These are phyloP conservation scores for Phytophthora citrophthora DNA, from an alignment of 352 stramenopile genomes.

Conservation along the genomic window DNA sequence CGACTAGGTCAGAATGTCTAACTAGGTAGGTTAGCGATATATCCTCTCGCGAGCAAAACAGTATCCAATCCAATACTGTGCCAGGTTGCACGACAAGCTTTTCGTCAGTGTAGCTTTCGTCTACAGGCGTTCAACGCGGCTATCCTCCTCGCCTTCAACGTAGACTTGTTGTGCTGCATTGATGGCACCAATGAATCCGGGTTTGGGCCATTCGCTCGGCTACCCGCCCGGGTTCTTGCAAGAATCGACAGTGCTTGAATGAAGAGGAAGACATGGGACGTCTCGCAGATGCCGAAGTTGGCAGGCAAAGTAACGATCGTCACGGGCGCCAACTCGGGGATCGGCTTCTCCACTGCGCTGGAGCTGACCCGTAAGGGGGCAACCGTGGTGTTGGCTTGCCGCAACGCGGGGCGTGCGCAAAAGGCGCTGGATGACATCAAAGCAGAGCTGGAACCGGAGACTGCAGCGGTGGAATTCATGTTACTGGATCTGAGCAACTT, in stretches of 20 bases:
- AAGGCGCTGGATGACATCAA: conserved; percentile 39
- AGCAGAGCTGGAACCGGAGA: conserved; percentile 12
- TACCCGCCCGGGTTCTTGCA: conserved; percentile 3
- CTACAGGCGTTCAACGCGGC: too few species aligned
- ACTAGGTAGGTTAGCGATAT: too few species aligned
- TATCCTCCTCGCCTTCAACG: too few species aligned
- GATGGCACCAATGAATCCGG: conserved; percentile 5
- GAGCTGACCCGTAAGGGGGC: conserved; percentile 63
- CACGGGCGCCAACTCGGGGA: conserved; percentile 86
- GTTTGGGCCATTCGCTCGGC: conserved; percentile 1
- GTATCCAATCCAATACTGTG: too few species aligned
- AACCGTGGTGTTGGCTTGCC: conserved; percentile 87
- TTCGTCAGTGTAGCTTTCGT: too few species aligned
- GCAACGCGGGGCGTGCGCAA: conserved; percentile 41
- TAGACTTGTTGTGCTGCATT: too few species aligned
- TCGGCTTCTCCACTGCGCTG: conserved; percentile 79
- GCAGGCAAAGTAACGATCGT: conserved; percentile 76
- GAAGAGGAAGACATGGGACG: conserved; percentile 15
- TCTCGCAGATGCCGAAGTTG: conserved; percentile 39
- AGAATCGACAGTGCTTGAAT: not conserved
- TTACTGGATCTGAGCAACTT: conserved; percentile 53
- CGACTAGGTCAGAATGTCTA: too few species aligned
- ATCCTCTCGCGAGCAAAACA: too few species aligned
- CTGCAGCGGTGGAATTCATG: conserved; percentile 42
- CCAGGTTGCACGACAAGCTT: too few species aligned